Conservation (phyloP, 2,329 filamentous ascomycete species). For the Phialemonium atrogriseum region DNA sequence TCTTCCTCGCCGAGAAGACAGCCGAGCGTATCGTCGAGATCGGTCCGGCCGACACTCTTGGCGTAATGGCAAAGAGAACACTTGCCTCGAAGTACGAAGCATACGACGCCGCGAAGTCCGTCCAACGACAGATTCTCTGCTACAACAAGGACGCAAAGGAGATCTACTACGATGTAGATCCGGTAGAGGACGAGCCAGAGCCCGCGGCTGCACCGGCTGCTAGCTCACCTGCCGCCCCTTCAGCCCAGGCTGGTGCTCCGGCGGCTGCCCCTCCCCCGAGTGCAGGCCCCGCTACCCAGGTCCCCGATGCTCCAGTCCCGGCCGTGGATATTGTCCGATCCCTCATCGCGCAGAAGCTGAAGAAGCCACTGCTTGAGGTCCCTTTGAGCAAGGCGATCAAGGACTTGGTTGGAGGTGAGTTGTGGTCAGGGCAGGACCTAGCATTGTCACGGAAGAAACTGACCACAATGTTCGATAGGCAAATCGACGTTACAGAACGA, state of each 20-base stretch:
- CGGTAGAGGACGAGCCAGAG: constrained; percentile 81
- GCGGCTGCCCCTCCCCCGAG: constrained; percentile 54
- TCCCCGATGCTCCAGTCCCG: constrained; percentile 78
- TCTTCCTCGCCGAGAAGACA: constrained; percentile 90
- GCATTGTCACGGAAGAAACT: constrained; percentile 4
- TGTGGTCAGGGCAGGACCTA: constrained; percentile 3
- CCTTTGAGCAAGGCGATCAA: constrained; percentile 96
- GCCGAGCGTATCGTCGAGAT: constrained; percentile 98
- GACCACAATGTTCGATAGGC: constrained; percentile 40
- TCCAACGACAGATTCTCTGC: constrained; percentile 95
- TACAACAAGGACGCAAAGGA: constrained; percentile 99
- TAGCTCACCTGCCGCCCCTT: constrained; percentile 41
- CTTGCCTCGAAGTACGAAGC: constrained; percentile 96
- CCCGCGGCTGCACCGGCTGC: constrained; percentile 36
- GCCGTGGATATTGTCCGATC: constrained; percentile 85
- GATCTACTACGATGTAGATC: constrained; percentile 98
- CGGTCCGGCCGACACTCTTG: constrained; percentile 91
- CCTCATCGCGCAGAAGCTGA: constrained; percentile 92
- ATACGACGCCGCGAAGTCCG: constrained; percentile 92
- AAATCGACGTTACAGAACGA: constrained; percentile 99
- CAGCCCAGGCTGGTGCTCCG: constrained; percentile 45
- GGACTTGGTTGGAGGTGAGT: constrained; percentile 89
- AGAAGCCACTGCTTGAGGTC: constrained; percentile 84
- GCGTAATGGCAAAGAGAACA: constrained; percentile 95
- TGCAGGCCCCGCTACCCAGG: constrained; percentile 77